Conservation (phyloP, 2,329 filamentous ascomycete genomes). For the Paecilomyces sp. region DNA sequence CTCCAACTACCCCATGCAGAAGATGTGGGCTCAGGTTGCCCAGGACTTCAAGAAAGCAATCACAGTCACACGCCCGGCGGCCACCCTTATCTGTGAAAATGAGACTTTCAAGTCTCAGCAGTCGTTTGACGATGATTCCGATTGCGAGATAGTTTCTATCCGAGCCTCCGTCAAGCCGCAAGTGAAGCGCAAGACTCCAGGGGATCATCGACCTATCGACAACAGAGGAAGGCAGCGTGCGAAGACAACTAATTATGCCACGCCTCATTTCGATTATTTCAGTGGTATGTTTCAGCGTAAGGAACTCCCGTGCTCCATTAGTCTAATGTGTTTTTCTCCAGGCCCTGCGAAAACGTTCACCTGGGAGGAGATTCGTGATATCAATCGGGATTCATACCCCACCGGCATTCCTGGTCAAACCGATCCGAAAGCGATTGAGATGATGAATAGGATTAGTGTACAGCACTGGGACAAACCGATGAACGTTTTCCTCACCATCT, state of each 20-base stretch:
- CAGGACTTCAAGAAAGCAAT: constrained; percentile 45
- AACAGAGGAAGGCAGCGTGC: neutral
- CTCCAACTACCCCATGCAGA: constrained; percentile 33
- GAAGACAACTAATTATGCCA: constrained; percentile 7
- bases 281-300: neutral
- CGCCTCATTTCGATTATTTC: constrained; percentile 15
- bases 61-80: constrained; percentile 36
- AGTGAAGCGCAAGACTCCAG: constrained; percentile 15
- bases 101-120: constrained; percentile 29
- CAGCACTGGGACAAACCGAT: constrained; percentile 52
- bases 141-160: constrained; percentile 16
- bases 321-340: neutral
- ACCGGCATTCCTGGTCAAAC: constrained; percentile 54
- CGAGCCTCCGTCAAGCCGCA: neutral
- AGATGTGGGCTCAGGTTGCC: constrained; percentile 39
- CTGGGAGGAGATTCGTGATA: constrained; percentile 41
- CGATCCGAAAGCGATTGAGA: constrained; percentile 54
- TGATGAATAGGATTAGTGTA: constrained; percentile 51
- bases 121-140: constrained; percentile 14
- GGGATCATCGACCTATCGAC: neutral
- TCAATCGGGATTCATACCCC: constrained; percentile 49
- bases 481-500: constrained; percentile 28
- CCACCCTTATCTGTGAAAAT: constrained; percentile 22
- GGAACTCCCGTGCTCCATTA: neutral
- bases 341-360: constrained; percentile 16